Evolutionary conservation across 163 green algal genomes (phyloP).

Genomic region (Chlamydomonas reinhardtii): DNA sequence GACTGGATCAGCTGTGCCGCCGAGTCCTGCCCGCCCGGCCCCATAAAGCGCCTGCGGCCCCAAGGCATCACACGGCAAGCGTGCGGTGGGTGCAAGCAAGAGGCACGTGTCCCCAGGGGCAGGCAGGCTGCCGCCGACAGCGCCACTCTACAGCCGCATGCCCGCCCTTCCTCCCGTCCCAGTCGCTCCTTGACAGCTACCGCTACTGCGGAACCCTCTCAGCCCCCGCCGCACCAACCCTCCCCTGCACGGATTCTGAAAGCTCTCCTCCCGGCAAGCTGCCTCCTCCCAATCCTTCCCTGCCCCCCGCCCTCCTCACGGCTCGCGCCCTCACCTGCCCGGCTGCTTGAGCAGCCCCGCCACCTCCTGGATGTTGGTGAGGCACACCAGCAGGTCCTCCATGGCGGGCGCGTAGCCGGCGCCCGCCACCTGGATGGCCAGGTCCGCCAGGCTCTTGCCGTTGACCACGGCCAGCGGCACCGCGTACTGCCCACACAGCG

Average conservation of each 20-base stretch:
- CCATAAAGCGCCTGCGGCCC: constrained; percentile 60
- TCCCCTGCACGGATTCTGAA: too few relatives aligned
- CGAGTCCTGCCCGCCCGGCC: constrained; percentile 39
- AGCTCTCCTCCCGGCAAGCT: too few relatives aligned
- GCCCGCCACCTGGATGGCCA: constrained; percentile 40
- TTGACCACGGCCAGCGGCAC: constrained; percentile 70
- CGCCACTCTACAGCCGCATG: too few relatives aligned
- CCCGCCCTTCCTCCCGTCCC: not conserved
- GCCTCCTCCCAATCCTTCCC: too few relatives aligned
- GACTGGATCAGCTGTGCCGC: constrained; percentile 69
- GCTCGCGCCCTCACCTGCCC: constrained; percentile 33
- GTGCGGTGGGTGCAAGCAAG: too few relatives aligned
- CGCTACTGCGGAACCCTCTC: too few relatives aligned
- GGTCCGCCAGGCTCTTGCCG: constrained; percentile 64
- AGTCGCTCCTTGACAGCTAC: too few relatives aligned
- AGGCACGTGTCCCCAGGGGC: too few relatives aligned
- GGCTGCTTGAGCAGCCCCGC: constrained; percentile 66
- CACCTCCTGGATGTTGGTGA: constrained; percentile 77
- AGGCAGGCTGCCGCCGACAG: too few relatives aligned
- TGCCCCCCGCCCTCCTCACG: too few relatives aligned
- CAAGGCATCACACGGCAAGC: not conserved
- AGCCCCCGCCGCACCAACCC: not conserved
- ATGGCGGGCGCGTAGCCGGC: constrained; percentile 49
- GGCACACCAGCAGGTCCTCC: constrained; percentile 70
- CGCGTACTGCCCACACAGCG: constrained; percentile 66